phyloP scores from a whole-genome alignment of 495 filamentous ascomycete genomes.

The Echria macrotheca region DNA sequence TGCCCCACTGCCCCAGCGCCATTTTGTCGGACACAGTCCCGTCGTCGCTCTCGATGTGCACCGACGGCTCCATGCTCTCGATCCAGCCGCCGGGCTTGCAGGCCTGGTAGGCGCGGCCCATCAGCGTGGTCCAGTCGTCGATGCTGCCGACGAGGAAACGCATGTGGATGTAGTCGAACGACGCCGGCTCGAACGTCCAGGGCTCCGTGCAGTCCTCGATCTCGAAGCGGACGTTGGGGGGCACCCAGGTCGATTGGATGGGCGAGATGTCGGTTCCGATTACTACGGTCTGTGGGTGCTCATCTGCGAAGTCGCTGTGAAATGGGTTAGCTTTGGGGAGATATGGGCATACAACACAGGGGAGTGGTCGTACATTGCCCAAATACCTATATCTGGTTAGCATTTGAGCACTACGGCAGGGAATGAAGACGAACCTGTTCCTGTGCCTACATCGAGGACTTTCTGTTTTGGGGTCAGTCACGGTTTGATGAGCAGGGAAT shows the following conservation, averaged over 20 bases:
- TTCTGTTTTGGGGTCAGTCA: too few relatives aligned
- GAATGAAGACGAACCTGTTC: not conserved
- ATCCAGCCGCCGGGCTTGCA: slow-evolving; percentile 25
- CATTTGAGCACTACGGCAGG: not conserved
- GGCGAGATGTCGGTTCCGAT: slow-evolving; percentile 61
- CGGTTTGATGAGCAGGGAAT: too few relatives aligned
- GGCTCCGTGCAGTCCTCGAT: slow-evolving; percentile 37
- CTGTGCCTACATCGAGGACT: not conserved
- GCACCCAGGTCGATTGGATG: slow-evolving; percentile 48
- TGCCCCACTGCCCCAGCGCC: slow-evolving; percentile 15
- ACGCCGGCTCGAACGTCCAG: slow-evolving; percentile 42
- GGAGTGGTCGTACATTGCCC: slow-evolving; percentile 42
- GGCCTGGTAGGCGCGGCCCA: slow-evolving; percentile 28
- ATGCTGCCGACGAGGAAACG: slow-evolving; percentile 47
- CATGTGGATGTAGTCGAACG: slow-evolving; percentile 58
- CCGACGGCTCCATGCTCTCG: slow-evolving; percentile 23
- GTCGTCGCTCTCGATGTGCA: slow-evolving; percentile 17
- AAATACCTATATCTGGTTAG: slow-evolving; percentile 49
- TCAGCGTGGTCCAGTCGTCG: slow-evolving; percentile 44
- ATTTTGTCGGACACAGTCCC: slow-evolving; percentile 11
- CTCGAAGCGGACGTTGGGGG: slow-evolving; percentile 43
- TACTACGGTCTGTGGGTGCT: slow-evolving; percentile 47
- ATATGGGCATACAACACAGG: slow-evolving; percentile 1
- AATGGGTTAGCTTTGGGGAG: not conserved
- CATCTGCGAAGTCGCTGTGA: slow-evolving; percentile 37